Percentiles rank a stretch among this genome's conserved stretches.
These are phyloP conservation scores for Lasiodiplodia citricola DNA, from an alignment of 2,329 filamentous ascomycete genomes.

Conservation along the genomic window DNA sequence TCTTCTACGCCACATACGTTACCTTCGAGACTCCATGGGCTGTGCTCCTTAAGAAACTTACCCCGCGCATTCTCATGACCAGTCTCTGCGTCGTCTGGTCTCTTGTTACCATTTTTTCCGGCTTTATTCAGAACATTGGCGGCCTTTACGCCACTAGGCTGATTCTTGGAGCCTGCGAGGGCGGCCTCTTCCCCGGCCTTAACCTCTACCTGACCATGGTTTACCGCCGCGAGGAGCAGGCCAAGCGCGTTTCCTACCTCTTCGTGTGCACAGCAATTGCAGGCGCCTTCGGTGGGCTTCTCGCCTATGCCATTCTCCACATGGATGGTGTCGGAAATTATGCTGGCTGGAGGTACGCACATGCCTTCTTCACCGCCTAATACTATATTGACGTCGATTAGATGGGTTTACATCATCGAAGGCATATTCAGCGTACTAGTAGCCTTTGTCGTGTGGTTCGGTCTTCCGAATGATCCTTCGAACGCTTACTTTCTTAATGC, in stretches of 20 bases:
- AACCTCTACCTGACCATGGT: slow-evolving; percentile 50
- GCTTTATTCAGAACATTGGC: slow-evolving; percentile 51
- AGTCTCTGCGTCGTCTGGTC: slow-evolving; percentile 54
- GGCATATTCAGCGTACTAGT: slow-evolving; percentile 33
- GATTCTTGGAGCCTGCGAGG: slow-evolving; percentile 33
- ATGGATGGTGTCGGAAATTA: slow-evolving; percentile 54
- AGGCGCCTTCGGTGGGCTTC: slow-evolving; percentile 42
- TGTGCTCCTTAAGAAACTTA: slow-evolving; percentile 53
- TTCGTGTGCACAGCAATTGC: slow-evolving; percentile 46
- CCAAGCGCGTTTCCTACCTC: slow-evolving; percentile 49
- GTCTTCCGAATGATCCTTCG: slow-evolving; percentile 53
- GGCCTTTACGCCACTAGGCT: slow-evolving; percentile 49
- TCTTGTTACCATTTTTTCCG: slow-evolving; percentile 55
- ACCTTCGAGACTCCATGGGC: slow-evolving; percentile 55
- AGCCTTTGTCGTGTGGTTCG: slow-evolving; percentile 49
- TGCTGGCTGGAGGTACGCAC: slow-evolving; percentile 46
- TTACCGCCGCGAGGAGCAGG: slow-evolving; percentile 48
- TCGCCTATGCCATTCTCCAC: slow-evolving; percentile 44
- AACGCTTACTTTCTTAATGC: slow-evolving; percentile 56
- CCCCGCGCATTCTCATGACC: slow-evolving; percentile 49
- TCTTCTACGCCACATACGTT: slow-evolving; percentile 61
- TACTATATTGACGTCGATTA: neutral
- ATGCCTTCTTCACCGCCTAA: neutral
- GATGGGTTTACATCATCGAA: slow-evolving; percentile 32
- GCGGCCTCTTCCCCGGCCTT: slow-evolving; percentile 47